Conservation (phyloP, 1,139 yeast species). For the Wickerhamomyces sp. region DNA sequence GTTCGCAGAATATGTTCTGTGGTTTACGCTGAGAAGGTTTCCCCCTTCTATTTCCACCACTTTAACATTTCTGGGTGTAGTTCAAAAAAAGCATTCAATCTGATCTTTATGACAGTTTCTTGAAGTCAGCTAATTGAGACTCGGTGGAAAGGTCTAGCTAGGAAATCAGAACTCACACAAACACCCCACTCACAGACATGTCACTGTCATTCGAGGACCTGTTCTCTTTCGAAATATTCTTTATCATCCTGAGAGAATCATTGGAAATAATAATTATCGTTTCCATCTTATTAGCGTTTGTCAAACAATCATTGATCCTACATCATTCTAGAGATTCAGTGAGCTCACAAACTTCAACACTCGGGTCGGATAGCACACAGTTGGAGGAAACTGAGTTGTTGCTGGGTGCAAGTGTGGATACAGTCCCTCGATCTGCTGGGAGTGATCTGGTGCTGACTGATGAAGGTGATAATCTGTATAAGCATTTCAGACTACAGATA, state of each 20-base stretch:
- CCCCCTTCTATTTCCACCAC: too few relatives aligned
- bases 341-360: background rate
- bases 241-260: slow-evolving; percentile 85
- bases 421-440: background rate
- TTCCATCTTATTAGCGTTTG: slow-evolving; percentile 83
- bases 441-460: slow-evolving; percentile 18
- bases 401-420: slow-evolving; percentile 1
- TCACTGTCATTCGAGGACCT: slow-evolving; percentile 23
- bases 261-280: slow-evolving; percentile 87
- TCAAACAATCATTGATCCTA: slow-evolving; percentile 53
- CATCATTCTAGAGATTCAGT: slow-evolving; percentile 20
- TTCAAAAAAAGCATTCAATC: too few relatives aligned
- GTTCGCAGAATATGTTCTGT: too few relatives aligned
- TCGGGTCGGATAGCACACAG: background rate
- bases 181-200: too few relatives aligned
- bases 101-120: too few relatives aligned
- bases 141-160: too few relatives aligned
- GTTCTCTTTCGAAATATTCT: slow-evolving; percentile 51
- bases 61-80: too few relatives aligned
- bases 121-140: too few relatives aligned
- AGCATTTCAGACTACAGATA: slow-evolving; percentile 62
- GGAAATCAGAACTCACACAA: too few relatives aligned
- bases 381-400: slow-evolving; percentile 7
- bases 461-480: slow-evolving; percentile 50
- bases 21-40: too few relatives aligned